phyloP scores from a whole-genome alignment of 768 basidiomycete genomes.

The Xerocomellus amylosporus region DNA sequence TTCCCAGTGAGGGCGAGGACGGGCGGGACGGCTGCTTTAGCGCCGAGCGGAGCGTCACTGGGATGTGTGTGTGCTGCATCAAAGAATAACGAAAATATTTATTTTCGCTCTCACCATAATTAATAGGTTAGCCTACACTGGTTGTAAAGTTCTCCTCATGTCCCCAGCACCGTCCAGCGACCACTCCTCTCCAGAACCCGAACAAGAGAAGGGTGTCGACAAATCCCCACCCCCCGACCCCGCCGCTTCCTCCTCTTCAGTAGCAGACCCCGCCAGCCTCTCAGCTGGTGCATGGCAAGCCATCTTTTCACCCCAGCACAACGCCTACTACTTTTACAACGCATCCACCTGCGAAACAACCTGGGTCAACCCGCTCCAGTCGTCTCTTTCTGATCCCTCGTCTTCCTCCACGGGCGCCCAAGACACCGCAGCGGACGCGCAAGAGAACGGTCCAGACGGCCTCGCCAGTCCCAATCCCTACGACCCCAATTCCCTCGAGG shows the following conservation, averaged over 20 bases:
- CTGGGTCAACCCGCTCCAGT: slow-evolving; percentile 74
- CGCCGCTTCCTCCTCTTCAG: slow-evolving; percentile 4
- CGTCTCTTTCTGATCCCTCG: slow-evolving; percentile 27
- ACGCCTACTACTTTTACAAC: slow-evolving; percentile 86
- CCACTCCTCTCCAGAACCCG: neutral
- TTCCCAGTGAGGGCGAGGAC: slow-evolving; percentile 15
- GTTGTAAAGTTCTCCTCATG: neutral
- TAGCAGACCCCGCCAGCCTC: slow-evolving; percentile 16
- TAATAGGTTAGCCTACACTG: no score
- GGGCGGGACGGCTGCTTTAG: slow-evolving; percentile 44
- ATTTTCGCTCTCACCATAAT: slow-evolving; percentile 1
- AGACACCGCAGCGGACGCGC: slow-evolving; percentile 21
- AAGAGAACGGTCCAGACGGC: slow-evolving; percentile 21
- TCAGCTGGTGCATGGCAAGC: slow-evolving; percentile 66
- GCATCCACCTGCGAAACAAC: slow-evolving; percentile 73
- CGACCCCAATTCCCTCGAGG: slow-evolving; percentile 51
- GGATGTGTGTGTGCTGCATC: slow-evolving; percentile 10
- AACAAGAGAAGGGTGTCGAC: slow-evolving; percentile 1
- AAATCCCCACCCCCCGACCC: neutral
- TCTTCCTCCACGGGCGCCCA: slow-evolving; percentile 16
- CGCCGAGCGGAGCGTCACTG: slow-evolving; percentile 45
- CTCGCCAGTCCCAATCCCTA: slow-evolving; percentile 16
- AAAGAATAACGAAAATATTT: slow-evolving; percentile 2
- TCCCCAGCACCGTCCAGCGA: slow-evolving; percentile 7
- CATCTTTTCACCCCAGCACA: slow-evolving; percentile 72